A percentile compares a stretch with the other conserved stretches of the same genome.
Conservation (phyloP, 2,329 filamentous ascomycete genomes). For the Ophiocordyceps unilateralis region DNA sequence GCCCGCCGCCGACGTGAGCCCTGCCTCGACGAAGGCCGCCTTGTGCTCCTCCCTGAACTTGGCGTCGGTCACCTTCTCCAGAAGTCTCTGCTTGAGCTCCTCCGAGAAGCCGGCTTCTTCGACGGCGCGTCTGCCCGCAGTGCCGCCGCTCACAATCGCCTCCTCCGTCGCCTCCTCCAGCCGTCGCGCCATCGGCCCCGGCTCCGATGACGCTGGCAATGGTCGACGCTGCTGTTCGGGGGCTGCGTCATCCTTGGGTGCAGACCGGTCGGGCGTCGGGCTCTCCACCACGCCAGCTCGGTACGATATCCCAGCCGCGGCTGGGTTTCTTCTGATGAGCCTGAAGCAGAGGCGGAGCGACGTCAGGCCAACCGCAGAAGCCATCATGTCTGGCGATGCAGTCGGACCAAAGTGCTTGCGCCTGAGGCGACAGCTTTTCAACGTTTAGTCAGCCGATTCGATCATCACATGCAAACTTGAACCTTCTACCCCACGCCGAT, state of each 20-base stretch:
- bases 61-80: slow-evolving; percentile 37
- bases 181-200: slow-evolving; percentile 35
- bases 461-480: too few species aligned
- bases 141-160: slow-evolving; percentile 39
- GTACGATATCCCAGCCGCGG: neutral
- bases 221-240: neutral
- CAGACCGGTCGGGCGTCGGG: neutral
- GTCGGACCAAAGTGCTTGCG: too few species aligned
- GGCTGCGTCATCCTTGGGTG: neutral
- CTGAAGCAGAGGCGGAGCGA: neutral
- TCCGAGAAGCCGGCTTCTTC: slow-evolving; percentile 47
- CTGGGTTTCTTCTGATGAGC: neutral
- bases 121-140: slow-evolving; percentile 38
- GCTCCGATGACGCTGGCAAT: slow-evolving; percentile 4
- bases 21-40: slow-evolving; percentile 28
- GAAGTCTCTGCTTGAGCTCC: slow-evolving; percentile 40
- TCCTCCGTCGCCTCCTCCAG: slow-evolving; percentile 48
- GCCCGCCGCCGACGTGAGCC: slow-evolving; percentile 40
- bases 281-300: neutral
- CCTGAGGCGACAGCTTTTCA: too few species aligned
- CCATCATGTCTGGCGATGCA: neutral
- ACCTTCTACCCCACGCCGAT: too few species aligned
- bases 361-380: neutral
- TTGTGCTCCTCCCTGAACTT: slow-evolving; percentile 35
- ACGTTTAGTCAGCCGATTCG: too few species aligned